These are phyloP conservation scores for Monosporozyma solicola DNA, from an alignment of 805 yeast genomes.

Conservation along the genomic window DNA sequence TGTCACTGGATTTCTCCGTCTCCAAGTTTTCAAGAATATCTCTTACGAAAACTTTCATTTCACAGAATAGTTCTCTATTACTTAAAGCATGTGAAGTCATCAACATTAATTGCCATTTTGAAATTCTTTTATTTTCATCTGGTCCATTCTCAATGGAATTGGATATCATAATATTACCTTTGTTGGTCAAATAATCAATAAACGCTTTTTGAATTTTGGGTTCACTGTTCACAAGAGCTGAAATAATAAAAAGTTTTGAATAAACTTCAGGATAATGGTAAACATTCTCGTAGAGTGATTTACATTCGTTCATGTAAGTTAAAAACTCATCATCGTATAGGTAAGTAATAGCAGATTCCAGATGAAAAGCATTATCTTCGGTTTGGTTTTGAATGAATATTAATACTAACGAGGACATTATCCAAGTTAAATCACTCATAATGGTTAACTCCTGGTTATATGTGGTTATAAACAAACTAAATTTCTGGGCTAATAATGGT, in stretches of 20 bases:
- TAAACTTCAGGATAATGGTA: conserved; percentile 55
- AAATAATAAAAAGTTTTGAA: conserved; percentile 41
- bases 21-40: conserved; percentile 2
- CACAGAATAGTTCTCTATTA: not conserved
- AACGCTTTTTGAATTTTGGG: not conserved
- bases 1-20: conserved; percentile 68
- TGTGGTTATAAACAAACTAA: not conserved
- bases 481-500: conserved; percentile 42
- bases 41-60: not conserved
- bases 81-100: not conserved
- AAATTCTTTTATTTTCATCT: conserved; percentile 60
- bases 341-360: conserved; percentile 49
- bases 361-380: conserved; percentile 43
- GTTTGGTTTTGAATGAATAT: conserved; percentile 45
- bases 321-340: conserved; percentile 38
- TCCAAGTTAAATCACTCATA: conserved; percentile 33
- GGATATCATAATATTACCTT: not conserved
- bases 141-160: conserved; percentile 48
- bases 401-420: conserved; percentile 40
- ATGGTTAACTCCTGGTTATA: not conserved
- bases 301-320: conserved; percentile 6
- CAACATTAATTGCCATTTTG: conserved; percentile 21
- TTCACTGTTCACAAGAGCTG: conserved; percentile 31
- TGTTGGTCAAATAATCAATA: not conserved
- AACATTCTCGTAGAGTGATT: conserved; percentile 33